A percentile compares a stretch with the other conserved stretches of the same genome.
Conservation (phyloP, 2,329 filamentous ascomycete species). For the Xylariaceae sp. region DNA sequence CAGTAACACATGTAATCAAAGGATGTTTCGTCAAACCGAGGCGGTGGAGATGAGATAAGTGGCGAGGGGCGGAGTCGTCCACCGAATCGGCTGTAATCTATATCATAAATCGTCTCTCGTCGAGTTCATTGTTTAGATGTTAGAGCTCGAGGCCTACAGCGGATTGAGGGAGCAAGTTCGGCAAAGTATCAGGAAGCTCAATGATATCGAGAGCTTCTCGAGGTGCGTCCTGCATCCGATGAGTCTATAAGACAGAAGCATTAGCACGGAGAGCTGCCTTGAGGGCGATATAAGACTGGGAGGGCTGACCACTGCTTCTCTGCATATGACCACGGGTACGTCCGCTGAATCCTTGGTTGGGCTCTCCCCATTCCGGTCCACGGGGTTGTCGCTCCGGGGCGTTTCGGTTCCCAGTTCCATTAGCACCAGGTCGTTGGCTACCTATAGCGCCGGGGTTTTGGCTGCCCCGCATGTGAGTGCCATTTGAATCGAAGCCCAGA, state of each 20-base stretch:
- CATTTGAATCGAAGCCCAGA: constrained; percentile 47
- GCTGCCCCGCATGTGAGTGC: constrained; percentile 37
- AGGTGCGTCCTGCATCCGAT: constrained; percentile 31
- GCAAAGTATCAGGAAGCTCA: constrained; percentile 12
- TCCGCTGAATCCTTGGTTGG: constrained; percentile 46
- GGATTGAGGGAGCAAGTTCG: background rate
- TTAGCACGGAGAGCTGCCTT: background rate
- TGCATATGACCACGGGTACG: constrained; percentile 58
- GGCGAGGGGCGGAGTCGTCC: constrained; percentile 11
- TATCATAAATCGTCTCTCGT: constrained; percentile 37
- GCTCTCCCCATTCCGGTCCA: constrained; percentile 58
- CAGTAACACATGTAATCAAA: constrained; percentile 15
- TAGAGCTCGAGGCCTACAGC: constrained; percentile 20
- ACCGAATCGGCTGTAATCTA: constrained; percentile 27
- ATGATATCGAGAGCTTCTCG: constrained; percentile 30
- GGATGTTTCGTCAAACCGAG: constrained; percentile 3
- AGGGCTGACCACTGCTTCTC: constrained; percentile 54
- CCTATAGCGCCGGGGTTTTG: constrained; percentile 60
- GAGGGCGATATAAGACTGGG: background rate
- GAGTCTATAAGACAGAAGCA: constrained; percentile 22
- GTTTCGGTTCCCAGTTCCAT: constrained; percentile 39
- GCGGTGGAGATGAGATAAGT: constrained; percentile 2
- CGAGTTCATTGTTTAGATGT: constrained; percentile 22
- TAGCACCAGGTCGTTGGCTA: constrained; percentile 57
- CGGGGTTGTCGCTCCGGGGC: constrained; percentile 61